phyloP scores from a whole-genome alignment of 345 rosid species.

The Toxicodendron radicans region DNA sequence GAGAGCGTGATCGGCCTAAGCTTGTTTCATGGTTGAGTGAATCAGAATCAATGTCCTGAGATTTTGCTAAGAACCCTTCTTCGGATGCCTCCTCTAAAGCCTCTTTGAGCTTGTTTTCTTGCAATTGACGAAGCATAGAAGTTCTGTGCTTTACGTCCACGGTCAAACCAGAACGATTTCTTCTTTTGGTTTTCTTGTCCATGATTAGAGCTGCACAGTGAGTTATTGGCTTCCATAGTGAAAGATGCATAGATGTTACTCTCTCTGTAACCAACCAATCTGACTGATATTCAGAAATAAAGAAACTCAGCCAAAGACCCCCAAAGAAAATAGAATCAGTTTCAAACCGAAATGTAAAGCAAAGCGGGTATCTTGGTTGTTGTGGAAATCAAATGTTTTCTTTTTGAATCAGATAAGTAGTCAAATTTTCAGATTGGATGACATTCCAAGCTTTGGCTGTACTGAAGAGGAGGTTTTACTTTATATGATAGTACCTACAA shows the following conservation, averaged over 20 bases:
- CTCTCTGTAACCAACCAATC: slow-evolving; percentile 19
- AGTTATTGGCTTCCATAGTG: slow-evolving; percentile 81
- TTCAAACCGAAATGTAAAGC: slow-evolving; percentile 27
- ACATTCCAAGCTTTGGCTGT: slow-evolving; percentile 16
- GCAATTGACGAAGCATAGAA: slow-evolving; percentile 58
- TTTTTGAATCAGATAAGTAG: slow-evolving; percentile 14
- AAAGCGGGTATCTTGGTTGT: slow-evolving; percentile 27
- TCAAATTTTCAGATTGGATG: slow-evolving; percentile 1
- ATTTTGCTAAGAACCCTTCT: slow-evolving; percentile 71
- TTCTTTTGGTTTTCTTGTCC: slow-evolving; percentile 65
- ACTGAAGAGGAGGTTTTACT: slow-evolving; percentile 25
- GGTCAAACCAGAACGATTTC: slow-evolving; percentile 51
- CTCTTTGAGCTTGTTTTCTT: slow-evolving; percentile 75
- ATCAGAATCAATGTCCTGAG: slow-evolving; percentile 61
- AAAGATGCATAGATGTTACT: slow-evolving; percentile 65
- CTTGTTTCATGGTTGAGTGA: slow-evolving; percentile 42
- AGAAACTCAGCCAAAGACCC: slow-evolving; percentile 16
- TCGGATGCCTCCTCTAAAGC: slow-evolving; percentile 92
- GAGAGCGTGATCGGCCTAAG: slow-evolving; percentile 76
- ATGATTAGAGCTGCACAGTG: slow-evolving; percentile 74
- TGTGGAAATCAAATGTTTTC: slow-evolving; percentile 25
- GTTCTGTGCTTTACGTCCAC: slow-evolving; percentile 46
- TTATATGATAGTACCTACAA: slow-evolving; percentile 28
- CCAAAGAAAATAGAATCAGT: slow-evolving; percentile 25
- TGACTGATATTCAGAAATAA: slow-evolving; percentile 12